These are phyloP conservation scores for Penicillium canescens DNA, from an alignment of 495 filamentous ascomycete genomes.

Conservation along the genomic window DNA sequence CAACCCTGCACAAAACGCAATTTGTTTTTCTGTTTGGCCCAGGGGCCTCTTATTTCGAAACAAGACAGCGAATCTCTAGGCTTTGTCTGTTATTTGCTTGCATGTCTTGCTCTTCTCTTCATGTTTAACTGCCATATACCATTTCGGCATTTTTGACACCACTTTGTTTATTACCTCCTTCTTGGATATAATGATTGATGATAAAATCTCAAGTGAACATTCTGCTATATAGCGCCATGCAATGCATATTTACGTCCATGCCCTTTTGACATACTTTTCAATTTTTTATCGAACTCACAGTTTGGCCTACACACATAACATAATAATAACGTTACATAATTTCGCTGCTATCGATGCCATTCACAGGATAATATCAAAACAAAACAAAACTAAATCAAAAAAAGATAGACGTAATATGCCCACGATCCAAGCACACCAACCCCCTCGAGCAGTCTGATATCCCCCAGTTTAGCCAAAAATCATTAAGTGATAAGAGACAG, in stretches of 20 bases:
- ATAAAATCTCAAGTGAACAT: conserved; percentile 5
- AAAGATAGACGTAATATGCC: no score
- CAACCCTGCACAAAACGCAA: background rate
- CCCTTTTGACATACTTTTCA: no score
- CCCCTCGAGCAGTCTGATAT: no score
- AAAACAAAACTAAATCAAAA: no score
- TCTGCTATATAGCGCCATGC: background rate
- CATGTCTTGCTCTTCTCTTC: conserved; percentile 10
- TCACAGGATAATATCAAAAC: no score
- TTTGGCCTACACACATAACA: no score
- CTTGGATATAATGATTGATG: conserved; percentile 31
- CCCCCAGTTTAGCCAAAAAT: no score
- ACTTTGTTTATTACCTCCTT: conserved; percentile 14
- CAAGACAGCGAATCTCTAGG: background rate
- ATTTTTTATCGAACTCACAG: no score
- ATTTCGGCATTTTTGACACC: conserved; percentile 16
- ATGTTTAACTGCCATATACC: conserved; percentile 24
- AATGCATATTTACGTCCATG: background rate
- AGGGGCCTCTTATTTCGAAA: conserved; percentile 6
- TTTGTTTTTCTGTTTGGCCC: background rate
- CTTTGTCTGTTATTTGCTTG: conserved; percentile 9
- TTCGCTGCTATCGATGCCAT: no score
- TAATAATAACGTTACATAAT: no score
- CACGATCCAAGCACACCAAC: no score
- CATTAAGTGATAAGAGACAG: no score